Base-by-base conservation (phyloP, 2,329 filamentous ascomycete species). In the Lanzia echinophila region DNA sequence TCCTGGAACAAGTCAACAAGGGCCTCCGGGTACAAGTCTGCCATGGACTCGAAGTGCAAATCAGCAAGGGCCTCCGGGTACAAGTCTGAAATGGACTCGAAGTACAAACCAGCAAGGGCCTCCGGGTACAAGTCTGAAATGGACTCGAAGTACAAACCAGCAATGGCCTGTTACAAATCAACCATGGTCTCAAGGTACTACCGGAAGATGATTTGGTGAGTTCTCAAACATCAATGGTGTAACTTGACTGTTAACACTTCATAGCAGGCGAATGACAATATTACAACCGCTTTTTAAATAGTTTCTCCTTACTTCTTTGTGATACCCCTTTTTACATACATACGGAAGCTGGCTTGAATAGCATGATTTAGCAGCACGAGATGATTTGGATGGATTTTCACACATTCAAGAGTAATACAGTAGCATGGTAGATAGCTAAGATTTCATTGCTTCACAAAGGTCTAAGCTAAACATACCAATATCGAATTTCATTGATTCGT, bases 381-480 rank as follows among this genome's bases (percentile, higher is more conserved):
- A 36, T 36, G 34, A 36, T 36, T 36, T 13, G 34, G 11, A 5
- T 12, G 34, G 12, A 5, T 46, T 31, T 46, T 3, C 31, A 28
- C 44, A 5, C 15, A n/a, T 34, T 34, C 17, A 34, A 33, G 15
- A 41, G 15, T 15, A 38, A 15, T 47, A 44, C 24, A 38, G 20
- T 45, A 15, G 33, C 19, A 24, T 34, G 44, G 28, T 15, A 24
- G n/a, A 20, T 13, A 34, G 41, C 36, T 53, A 33, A 33, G 28
- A 53, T 53, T 48, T 19, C 34, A 48, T 53, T 41, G 6, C 13
- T 44, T 42, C 17, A 20, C 20, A 48, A 48, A 53, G 33, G 13
- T 42, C 45, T 53, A 52, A 53, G 38, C 24, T 55, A 48, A 44
- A 58, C 56, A 59, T 63, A 53, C 56, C 64, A 57, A 59, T 61